Conservation (phyloP, 257 asterid species). For the Nicotiana knightiana region DNA sequence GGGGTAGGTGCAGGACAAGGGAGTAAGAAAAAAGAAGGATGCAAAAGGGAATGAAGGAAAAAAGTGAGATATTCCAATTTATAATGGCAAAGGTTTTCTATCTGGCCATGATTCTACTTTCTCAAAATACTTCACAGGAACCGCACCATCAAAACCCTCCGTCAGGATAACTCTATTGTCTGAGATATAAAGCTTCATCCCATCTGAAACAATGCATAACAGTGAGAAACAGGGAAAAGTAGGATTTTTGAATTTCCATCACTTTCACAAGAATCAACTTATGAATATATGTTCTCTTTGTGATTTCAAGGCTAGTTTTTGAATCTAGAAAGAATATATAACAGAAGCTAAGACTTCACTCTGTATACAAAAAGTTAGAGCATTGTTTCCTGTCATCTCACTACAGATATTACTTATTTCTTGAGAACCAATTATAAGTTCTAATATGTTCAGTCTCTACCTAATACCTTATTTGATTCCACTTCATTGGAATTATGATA, state of each 20-base stretch:
- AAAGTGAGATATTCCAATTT: not conserved
- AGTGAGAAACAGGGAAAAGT: not conserved
- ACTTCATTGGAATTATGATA: not conserved
- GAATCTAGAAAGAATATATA: not conserved
- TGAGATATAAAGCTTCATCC: constrained; percentile 83
- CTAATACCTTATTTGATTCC: not conserved
- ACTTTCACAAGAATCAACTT: not conserved
- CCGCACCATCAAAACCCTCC: constrained; percentile 81
- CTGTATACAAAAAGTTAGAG: not conserved
- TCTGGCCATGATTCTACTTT: constrained; percentile 86
- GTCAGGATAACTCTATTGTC: constrained; percentile 88
- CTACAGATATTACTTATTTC: not conserved
- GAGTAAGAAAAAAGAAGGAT: not conserved
- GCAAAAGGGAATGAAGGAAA: not conserved
- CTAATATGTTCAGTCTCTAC: not conserved
- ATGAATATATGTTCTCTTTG: not conserved
- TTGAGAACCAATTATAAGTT: not conserved
- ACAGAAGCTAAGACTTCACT: not conserved
- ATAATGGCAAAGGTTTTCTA: constrained; percentile 42
- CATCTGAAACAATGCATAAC: constrained; percentile 38
- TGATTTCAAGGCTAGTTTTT: not conserved
- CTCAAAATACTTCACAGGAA: constrained; percentile 67
- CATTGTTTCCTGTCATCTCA: not conserved
- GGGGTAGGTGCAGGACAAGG: not conserved
- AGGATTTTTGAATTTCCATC: not conserved